Evolutionary conservation across 2,329 filamentous ascomycete genomes (phyloP).

Genomic region (Talaromyces albobiverticillius): DNA sequence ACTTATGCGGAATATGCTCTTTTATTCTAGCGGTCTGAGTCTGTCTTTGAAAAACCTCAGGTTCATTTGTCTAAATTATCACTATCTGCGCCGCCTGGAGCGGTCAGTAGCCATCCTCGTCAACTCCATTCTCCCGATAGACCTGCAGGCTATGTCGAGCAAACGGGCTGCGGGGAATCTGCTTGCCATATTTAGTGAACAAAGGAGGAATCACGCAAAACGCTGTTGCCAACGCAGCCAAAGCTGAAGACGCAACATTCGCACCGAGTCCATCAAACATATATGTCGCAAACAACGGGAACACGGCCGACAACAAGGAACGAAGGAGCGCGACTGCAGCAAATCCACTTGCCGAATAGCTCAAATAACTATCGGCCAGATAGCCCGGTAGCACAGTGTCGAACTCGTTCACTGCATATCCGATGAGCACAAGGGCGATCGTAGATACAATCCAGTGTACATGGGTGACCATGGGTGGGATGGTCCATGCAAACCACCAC

Average conservation of each 20-base stretch:
- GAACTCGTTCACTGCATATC: conserved; percentile 50
- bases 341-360: conserved; percentile 45
- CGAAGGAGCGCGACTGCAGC: conserved; percentile 42
- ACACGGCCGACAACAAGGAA: conserved; percentile 35
- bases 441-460: conserved; percentile 42
- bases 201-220: conserved; percentile 39
- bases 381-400: conserved; percentile 43
- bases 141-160: conserved; percentile 32
- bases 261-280: conserved; percentile 40
- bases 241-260: conserved; percentile 39
- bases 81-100: too few relatives aligned
- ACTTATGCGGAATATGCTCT: too few relatives aligned
- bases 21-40: too few relatives aligned
- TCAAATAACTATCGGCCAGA: conserved; percentile 47
- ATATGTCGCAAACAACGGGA: conserved; percentile 41
- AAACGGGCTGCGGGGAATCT: conserved; percentile 36
- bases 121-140: conserved; percentile 25
- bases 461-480: conserved; percentile 37
- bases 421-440: conserved; percentile 42
- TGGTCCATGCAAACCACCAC: conserved; percentile 48
- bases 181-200: conserved; percentile 38
- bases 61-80: too few relatives aligned
- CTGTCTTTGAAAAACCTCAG: too few relatives aligned
- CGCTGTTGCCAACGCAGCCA: conserved; percentile 41
- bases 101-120: too few relatives aligned